Percentiles rank a stretch among this genome's conserved stretches.
phyloP scores from a whole-genome alignment of 202 grass and related monocot genomes.

The Carex arenaria region DNA sequence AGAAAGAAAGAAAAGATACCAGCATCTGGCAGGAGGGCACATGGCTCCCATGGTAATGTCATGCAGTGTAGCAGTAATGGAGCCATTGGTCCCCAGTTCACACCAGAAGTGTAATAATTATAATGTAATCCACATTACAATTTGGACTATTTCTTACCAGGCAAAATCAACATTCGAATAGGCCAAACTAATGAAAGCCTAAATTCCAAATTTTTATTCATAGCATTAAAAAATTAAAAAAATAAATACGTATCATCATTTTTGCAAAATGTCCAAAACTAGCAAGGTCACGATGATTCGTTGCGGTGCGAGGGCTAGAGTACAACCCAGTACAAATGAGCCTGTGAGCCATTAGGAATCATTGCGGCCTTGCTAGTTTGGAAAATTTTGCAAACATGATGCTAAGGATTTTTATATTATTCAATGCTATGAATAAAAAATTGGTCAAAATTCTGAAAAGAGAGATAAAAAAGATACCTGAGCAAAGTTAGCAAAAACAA shows the following conservation, averaged over 20 bases:
- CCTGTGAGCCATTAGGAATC: no score
- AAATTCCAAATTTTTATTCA: not conserved
- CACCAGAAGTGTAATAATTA: not conserved
- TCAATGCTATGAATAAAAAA: not conserved
- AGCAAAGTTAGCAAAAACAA: constrained; percentile 94
- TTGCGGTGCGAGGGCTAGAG: no score
- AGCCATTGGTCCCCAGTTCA: not conserved
- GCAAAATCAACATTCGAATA: not conserved
- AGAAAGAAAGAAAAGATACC: not conserved
- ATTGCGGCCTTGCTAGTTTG: no score
- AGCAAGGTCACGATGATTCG: no score
- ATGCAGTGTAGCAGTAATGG: not conserved
- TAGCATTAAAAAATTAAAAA: no score
- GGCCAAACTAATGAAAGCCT: not conserved
- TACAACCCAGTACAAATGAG: no score
- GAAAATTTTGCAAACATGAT: no score
- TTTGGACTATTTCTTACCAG: not conserved
- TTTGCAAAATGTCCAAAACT: no score
- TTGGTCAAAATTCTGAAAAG: not conserved
- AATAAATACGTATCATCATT: no score
- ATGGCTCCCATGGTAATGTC: not conserved
- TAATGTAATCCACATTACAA: not conserved
- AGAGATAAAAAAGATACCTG: constrained; percentile 49
- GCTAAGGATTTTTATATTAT: not conserved
- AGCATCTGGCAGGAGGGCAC: constrained; percentile 5